These are phyloP conservation scores for Heterobasidion occidentale DNA, from an alignment of 1,284 basidiomycete genomes.

Conservation along the genomic window DNA sequence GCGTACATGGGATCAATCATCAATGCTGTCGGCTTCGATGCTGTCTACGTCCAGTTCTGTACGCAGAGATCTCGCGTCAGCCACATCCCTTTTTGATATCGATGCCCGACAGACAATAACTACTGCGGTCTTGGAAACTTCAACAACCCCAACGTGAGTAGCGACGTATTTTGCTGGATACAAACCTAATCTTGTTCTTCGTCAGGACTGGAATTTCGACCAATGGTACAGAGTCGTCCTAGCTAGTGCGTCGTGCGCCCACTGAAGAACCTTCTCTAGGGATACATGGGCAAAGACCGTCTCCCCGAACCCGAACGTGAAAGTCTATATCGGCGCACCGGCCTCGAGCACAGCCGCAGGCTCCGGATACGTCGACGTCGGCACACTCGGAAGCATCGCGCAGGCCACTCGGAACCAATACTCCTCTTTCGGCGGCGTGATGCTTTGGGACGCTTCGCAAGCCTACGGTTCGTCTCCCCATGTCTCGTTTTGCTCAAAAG, in stretches of 20 bases:
- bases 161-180: too few species aligned
- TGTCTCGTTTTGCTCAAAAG: neutral
- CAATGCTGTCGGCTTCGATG: conserved; percentile 50
- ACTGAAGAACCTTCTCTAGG: conserved; percentile 25
- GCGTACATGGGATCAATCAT: conserved; percentile 45
- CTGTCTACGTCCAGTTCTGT: conserved; percentile 58
- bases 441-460: conserved; percentile 62
- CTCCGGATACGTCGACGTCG: conserved; percentile 42
- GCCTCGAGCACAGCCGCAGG: conserved; percentile 40
- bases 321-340: conserved; percentile 57
- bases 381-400: conserved; percentile 36
- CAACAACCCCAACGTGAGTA: conserved; percentile 24
- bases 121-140: conserved; percentile 41
- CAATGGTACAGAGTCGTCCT: conserved; percentile 29
- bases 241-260: too few species aligned
- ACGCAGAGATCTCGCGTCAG: conserved; percentile 6
- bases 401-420: conserved; percentile 36
- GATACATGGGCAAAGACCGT: conserved; percentile 54
- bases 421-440: conserved; percentile 61
- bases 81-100: neutral
- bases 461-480: conserved; percentile 36
- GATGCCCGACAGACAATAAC: conserved; percentile 40
- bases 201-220: conserved; percentile 38
- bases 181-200: neutral
- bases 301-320: conserved; percentile 51